Evolutionary conservation across 345 rosid species (phyloP).

Genomic region (Syzygium oleosum): DNA sequence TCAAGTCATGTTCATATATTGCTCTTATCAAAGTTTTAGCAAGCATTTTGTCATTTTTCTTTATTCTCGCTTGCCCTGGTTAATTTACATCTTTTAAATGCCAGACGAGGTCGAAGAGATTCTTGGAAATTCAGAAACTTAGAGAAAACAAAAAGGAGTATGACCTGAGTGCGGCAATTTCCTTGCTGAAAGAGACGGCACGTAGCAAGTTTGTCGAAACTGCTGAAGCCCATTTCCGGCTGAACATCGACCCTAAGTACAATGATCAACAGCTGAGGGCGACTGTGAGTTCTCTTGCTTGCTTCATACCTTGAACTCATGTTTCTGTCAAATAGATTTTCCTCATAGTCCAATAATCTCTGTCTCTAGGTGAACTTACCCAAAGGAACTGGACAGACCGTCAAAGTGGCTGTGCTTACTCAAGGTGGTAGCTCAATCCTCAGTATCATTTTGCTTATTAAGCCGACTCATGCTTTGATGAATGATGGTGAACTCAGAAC

Average conservation of each 20-base stretch:
- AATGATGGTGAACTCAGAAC: neutral
- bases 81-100: slow-evolving; percentile 5
- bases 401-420: slow-evolving; percentile 91
- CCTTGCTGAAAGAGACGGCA: slow-evolving; percentile 68
- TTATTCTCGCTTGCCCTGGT: slow-evolving; percentile 2
- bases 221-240: slow-evolving; percentile 93
- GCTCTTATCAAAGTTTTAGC: neutral
- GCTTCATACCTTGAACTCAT: neutral
- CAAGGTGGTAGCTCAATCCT: slow-evolving; percentile 48
- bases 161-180: slow-evolving; percentile 61
- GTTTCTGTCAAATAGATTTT: neutral
- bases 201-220: slow-evolving; percentile 77
- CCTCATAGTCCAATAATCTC: neutral
- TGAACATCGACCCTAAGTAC: slow-evolving; percentile 92
- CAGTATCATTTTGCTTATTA: neutral
- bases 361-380: slow-evolving; percentile 76
- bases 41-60: neutral
- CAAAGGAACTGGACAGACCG: slow-evolving; percentile 92
- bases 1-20: neutral
- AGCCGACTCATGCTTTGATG: neutral
- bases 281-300: slow-evolving; percentile 41
- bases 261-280: slow-evolving; percentile 98
- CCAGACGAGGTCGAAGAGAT: slow-evolving; percentile 96
- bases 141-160: slow-evolving; percentile 85
- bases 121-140: slow-evolving; percentile 91